Evolutionary conservation across 352 stramenopile species (phyloP).

Genomic region (Globisporangium nunn): DNA sequence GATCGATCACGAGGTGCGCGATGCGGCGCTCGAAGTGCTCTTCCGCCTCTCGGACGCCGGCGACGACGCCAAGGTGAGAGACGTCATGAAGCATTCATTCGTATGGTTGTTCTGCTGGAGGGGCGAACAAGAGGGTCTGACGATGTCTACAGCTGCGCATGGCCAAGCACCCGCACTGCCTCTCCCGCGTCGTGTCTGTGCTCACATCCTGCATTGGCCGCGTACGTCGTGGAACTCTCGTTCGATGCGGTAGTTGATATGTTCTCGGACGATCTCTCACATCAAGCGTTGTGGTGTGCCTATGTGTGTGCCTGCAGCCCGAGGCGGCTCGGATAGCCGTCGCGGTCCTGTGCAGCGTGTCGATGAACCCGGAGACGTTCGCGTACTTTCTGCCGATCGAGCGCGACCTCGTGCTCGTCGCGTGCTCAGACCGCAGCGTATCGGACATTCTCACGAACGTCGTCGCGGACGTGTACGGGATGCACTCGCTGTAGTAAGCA

Average conservation of each 20-base stretch:
- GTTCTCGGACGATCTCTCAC: not conserved
- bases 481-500: constrained; percentile 59
- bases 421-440: constrained; percentile 69
- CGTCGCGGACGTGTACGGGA: constrained; percentile 72
- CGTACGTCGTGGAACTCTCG: constrained; percentile 21
- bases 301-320: constrained; percentile 24
- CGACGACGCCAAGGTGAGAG: constrained; percentile 40
- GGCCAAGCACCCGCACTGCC: constrained; percentile 57
- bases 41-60: constrained; percentile 63
- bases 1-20: constrained; percentile 71
- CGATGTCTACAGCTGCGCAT: constrained; percentile 34
- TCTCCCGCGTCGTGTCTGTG: constrained; percentile 39
- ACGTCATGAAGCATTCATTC: no score
- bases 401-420: constrained; percentile 62
- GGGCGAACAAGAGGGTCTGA: not conserved
- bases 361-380: constrained; percentile 70
- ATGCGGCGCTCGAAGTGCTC: constrained; percentile 65
- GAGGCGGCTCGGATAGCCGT: constrained; percentile 72
- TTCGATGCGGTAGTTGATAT: not conserved
- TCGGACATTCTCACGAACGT: constrained; percentile 79
- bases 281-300: not conserved
- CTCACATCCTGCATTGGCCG: constrained; percentile 66
- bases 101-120: not conserved
- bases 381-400: constrained; percentile 77
- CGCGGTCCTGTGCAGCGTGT: constrained; percentile 63